These are phyloP conservation scores for Diaporthe citrichinensis DNA, from an alignment of 2,329 filamentous ascomycete species.

Conservation along the genomic window DNA sequence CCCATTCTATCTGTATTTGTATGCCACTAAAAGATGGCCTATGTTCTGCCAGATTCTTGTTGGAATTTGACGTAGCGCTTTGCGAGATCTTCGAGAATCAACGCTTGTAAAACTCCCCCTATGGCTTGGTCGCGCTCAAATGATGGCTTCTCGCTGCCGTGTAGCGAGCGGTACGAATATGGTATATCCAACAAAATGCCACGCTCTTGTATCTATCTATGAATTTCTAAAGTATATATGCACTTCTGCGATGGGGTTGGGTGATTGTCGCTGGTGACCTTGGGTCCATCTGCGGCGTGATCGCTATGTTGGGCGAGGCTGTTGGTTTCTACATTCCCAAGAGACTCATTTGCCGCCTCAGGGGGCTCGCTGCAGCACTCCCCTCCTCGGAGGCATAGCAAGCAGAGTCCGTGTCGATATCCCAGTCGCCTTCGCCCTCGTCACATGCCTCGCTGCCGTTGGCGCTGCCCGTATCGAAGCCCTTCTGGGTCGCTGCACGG, in stretches of 20 bases:
- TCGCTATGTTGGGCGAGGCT: neutral
- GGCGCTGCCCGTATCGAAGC: conserved; percentile 73
- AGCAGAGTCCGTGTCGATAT: conserved; percentile 91
- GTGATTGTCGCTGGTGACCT: neutral
- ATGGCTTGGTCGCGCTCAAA: neutral
- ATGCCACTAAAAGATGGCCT: neutral
- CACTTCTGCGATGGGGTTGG: neutral
- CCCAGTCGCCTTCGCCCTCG: conserved; percentile 79
- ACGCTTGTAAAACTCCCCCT: conserved; percentile 16
- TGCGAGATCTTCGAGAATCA: conserved; percentile 7
- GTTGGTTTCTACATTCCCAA: conserved; percentile 66
- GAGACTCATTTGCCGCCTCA: conserved; percentile 81
- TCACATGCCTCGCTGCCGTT: conserved; percentile 61
- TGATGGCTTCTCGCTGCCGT: conserved; percentile 31
- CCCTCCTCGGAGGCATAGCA: conserved; percentile 81
- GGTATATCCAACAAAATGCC: conserved; percentile 32
- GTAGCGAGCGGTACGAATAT: conserved; percentile 30
- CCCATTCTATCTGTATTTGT: conserved; percentile 10
- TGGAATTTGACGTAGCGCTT: neutral
- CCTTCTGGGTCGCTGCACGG: conserved; percentile 91
- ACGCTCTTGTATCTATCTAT: conserved; percentile 35
- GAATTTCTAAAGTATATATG: conserved; percentile 24
- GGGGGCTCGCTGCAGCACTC: conserved; percentile 75
- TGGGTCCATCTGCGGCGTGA: neutral
- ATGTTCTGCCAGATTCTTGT: neutral